These are phyloP conservation scores for Tuber magnatum DNA, from an alignment of 495 filamentous ascomycete genomes.

Conservation along the genomic window DNA sequence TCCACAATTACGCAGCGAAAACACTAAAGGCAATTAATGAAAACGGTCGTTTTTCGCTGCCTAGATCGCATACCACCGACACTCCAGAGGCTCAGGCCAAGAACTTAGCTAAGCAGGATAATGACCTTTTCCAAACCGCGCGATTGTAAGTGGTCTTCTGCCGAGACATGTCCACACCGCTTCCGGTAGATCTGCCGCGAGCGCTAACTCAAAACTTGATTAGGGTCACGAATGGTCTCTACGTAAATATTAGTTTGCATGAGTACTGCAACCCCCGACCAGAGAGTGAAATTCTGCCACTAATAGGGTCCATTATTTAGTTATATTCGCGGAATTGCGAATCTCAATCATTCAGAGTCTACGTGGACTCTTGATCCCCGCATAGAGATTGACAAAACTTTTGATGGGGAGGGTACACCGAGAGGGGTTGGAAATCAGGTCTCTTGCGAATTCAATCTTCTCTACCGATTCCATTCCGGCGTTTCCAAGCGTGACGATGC, in stretches of 20 bases:
- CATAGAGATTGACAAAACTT: slow-evolving; percentile 28
- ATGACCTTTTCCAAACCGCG: slow-evolving; percentile 45
- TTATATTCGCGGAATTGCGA: slow-evolving; percentile 39
- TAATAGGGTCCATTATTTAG: slow-evolving; percentile 21
- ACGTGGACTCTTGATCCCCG: slow-evolving; percentile 41
- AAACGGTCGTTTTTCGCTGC: slow-evolving; percentile 41
- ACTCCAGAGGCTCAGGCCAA: neutral
- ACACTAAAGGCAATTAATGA: slow-evolving; percentile 44
- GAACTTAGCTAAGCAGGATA: slow-evolving; percentile 34
- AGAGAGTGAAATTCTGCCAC: slow-evolving; percentile 29
- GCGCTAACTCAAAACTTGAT: neutral
- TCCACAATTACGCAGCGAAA: slow-evolving; percentile 45
- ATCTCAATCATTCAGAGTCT: slow-evolving; percentile 15
- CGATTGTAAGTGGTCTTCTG: slow-evolving; percentile 37
- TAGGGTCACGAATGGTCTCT: slow-evolving; percentile 43
- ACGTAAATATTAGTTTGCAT: slow-evolving; percentile 42
- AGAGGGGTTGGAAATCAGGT: slow-evolving; percentile 59
- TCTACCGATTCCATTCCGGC: slow-evolving; percentile 65
- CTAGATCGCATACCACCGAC: neutral
- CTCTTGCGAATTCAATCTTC: slow-evolving; percentile 64
- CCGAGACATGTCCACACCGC: neutral
- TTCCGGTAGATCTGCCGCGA: neutral
- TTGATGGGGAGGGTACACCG: slow-evolving; percentile 26
- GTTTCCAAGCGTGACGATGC: slow-evolving; percentile 57
- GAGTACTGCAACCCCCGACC: slow-evolving; percentile 38